phyloP scores from a whole-genome alignment of 1,284 basidiomycete genomes.

The Hymenochaete sp. region DNA sequence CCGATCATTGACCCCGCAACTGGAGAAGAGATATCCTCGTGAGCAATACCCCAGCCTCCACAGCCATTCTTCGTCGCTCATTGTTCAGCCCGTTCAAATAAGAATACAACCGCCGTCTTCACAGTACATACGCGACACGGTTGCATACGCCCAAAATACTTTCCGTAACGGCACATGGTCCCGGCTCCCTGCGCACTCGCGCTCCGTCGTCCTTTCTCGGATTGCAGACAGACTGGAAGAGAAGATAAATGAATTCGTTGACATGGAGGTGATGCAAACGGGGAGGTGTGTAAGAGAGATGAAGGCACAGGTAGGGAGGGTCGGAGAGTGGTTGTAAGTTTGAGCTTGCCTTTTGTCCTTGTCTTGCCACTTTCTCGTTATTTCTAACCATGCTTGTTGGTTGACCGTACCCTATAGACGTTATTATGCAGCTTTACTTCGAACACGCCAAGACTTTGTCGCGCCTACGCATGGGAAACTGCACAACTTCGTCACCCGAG shows the following conservation, averaged over 20 bases:
- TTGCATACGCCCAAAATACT: slow-evolving; percentile 44
- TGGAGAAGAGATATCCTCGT: slow-evolving; percentile 51
- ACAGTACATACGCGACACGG: slow-evolving; percentile 43
- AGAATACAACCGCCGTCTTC: slow-evolving; percentile 36
- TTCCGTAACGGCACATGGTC: slow-evolving; percentile 69
- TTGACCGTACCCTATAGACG: slow-evolving; percentile 36
- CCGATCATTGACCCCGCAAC: slow-evolving; percentile 65
- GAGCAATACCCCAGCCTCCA: slow-evolving; percentile 24
- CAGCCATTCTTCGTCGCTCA: neutral
- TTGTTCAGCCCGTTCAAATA: neutral
- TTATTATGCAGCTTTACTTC: slow-evolving; percentile 65
- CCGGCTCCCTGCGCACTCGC: slow-evolving; percentile 41
- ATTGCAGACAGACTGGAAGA: slow-evolving; percentile 55
- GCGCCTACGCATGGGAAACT: slow-evolving; percentile 73
- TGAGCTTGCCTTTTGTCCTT: no score
- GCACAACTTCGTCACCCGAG: slow-evolving; percentile 67
- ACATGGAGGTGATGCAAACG: slow-evolving; percentile 66
- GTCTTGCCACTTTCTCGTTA: slow-evolving; percentile 16
- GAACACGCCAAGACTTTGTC: slow-evolving; percentile 59
- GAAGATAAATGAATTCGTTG: slow-evolving; percentile 48
- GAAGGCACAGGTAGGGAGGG: slow-evolving; percentile 60
- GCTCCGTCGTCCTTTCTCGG: slow-evolving; percentile 56
- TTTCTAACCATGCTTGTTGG: slow-evolving; percentile 10
- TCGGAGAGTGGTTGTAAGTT: slow-evolving; percentile 80
- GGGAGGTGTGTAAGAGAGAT: slow-evolving; percentile 72